Percentiles rank a stretch among this genome's conserved stretches.
Evolutionary conservation across 495 filamentous ascomycete species (phyloP).

Genomic region (Aspergillus hancockii): DNA sequence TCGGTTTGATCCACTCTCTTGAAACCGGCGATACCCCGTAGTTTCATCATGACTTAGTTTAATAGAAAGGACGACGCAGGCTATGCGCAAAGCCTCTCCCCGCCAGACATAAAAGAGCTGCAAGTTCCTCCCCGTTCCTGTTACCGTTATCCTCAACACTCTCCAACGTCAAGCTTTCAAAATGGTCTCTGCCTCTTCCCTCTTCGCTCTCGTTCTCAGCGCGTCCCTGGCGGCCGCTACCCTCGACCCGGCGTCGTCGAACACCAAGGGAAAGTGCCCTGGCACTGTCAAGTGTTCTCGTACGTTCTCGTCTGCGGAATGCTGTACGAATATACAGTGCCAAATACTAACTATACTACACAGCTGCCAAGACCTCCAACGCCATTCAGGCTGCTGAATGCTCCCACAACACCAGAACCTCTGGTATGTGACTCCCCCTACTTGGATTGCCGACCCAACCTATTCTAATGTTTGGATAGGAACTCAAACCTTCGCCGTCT

Average conservation of each 20-base stretch:
- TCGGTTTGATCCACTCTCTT: not conserved
- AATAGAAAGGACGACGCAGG: not conserved
- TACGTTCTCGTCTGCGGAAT: constrained; percentile 11
- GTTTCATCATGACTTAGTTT: not conserved
- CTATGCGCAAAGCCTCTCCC: not conserved
- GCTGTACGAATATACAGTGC: not conserved
- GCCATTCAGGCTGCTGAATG: constrained; percentile 44
- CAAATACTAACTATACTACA: not conserved
- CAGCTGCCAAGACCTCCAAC: constrained; percentile 34
- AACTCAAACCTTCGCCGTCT: constrained; percentile 40
- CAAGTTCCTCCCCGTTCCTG: not conserved
- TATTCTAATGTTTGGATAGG: too few species aligned
- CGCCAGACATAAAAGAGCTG: not conserved
- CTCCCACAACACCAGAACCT: constrained; percentile 40
- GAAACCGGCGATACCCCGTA: not conserved
- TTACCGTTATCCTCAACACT: not conserved
- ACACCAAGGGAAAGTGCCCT: constrained; percentile 36
- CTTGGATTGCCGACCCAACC: too few species aligned
- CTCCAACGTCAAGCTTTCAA: constrained; percentile 2
- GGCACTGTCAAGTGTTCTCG: constrained; percentile 25
- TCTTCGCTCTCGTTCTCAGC: constrained; percentile 17
- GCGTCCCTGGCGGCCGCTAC: constrained; percentile 24
- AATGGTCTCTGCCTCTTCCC: constrained; percentile 24
- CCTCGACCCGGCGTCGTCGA: constrained; percentile 29
- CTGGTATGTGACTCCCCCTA: constrained; percentile 15